Base-by-base conservation (phyloP, 495 filamentous ascomycete genomes). In the Podospora fimiseda region DNA sequence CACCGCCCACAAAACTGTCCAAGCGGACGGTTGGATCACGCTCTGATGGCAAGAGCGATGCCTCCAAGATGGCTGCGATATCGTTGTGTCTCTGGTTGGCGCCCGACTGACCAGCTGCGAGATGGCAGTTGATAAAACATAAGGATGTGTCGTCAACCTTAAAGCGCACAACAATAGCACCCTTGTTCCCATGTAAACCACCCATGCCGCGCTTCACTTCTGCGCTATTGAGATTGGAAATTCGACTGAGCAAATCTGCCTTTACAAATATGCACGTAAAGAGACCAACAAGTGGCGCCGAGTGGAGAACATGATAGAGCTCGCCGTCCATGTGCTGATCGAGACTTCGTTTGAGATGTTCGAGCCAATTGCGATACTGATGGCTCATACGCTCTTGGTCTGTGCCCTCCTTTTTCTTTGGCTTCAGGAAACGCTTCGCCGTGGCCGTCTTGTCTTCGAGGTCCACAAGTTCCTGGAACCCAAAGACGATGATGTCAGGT, bases 251-350 rank as follows among this genome's bases (percentile, higher is more conserved):
- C 43, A 90, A 79, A 20, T 84, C 82, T 8, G 87, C 76, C 62
- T 88, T 93, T 45, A 97, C 87, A 60, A 98, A 97, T 43, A 96
- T 82, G 67, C 91, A 96, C 44, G 88, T 96, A 62, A 98, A 98
- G 2, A 98, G 76, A 1, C 94, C 94, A 13, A 98, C 88, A 48
- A 98, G 75, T 56, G 87, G 95, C 2, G 90, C 83, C 4, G 87
- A 89, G 59, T 97, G 90, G 9, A 97, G 74, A 16, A 96, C 78
- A 45, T 85, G 80, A 64, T 98, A 98, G 3, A 88, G 80, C 50
- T 90, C 79, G 48, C 82, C 73, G 36, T 49, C 42, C 83, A 95
- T 88, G 60, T 83, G 79, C 50, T 92, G 86, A 61, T 95, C 89
- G 30, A 97, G 75, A 57, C 78, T 80, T 41, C 85, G 80, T 1